Evolutionary conservation across 1,139 yeast genomes (phyloP).

Genomic region (Geotrichum aggregatum): DNA sequence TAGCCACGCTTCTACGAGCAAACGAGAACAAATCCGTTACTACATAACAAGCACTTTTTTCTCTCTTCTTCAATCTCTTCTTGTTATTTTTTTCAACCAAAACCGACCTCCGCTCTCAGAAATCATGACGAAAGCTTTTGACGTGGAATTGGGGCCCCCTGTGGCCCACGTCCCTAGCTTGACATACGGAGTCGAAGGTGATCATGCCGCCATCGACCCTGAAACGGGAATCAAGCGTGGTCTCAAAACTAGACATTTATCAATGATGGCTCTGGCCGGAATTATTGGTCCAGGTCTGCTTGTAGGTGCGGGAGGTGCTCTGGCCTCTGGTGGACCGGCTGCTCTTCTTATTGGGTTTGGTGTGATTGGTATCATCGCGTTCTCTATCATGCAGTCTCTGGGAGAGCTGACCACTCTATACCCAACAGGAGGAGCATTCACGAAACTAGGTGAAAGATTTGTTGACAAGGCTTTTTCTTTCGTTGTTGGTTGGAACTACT

Average conservation of each 20-base stretch:
- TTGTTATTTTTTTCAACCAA: too few species aligned
- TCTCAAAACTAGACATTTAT: slow-evolving; percentile 48
- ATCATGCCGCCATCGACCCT: slow-evolving; percentile 30
- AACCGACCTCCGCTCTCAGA: too few species aligned
- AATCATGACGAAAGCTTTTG: too few species aligned
- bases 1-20: too few species aligned
- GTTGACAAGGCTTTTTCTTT: slow-evolving; percentile 57
- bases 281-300: slow-evolving; percentile 67
- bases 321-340: slow-evolving; percentile 61
- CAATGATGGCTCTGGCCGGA: slow-evolving; percentile 64
- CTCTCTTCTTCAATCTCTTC: too few species aligned
- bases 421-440: slow-evolving; percentile 62
- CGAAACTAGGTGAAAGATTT: slow-evolving; percentile 55
- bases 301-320: slow-evolving; percentile 58
- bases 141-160: too few species aligned
- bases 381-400: slow-evolving; percentile 54
- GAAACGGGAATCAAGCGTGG: slow-evolving; percentile 47
- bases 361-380: slow-evolving; percentile 57
- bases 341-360: slow-evolving; percentile 56
- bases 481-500: slow-evolving; percentile 60
- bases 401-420: slow-evolving; percentile 64
- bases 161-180: too few species aligned
- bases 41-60: too few species aligned
- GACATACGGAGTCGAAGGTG: neutral
- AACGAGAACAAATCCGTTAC: too few species aligned